These are phyloP conservation scores for Diplodia mutila DNA, from an alignment of 2,329 filamentous ascomycete genomes.

Conservation along the genomic window DNA sequence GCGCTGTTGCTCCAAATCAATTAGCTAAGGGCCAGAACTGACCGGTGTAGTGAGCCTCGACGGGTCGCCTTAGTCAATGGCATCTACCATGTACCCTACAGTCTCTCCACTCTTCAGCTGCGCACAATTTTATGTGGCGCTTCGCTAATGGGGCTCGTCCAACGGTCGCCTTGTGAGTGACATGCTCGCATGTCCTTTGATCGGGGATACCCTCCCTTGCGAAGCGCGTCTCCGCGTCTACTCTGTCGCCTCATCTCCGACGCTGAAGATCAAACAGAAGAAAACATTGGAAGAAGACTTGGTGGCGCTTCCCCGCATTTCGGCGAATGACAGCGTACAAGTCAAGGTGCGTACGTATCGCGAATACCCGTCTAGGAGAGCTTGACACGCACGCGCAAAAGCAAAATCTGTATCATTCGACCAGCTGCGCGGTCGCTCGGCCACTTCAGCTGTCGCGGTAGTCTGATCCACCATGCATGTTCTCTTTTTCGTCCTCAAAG, in stretches of 20 bases:
- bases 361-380: background rate
- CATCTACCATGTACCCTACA: background rate
- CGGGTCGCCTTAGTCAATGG: background rate
- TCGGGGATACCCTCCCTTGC: background rate
- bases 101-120: background rate
- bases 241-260: background rate
- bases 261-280: background rate
- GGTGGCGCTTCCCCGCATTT: background rate
- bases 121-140: background rate
- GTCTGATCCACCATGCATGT: background rate
- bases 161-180: background rate
- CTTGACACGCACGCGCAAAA: conserved; percentile 6
- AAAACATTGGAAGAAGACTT: background rate
- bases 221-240: background rate
- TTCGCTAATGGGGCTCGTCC: background rate
- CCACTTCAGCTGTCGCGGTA: background rate
- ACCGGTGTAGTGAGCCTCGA: background rate
- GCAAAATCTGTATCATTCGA: background rate
- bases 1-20: too few relatives aligned
- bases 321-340: background rate
- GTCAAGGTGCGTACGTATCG: background rate
- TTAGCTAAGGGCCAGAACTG: background rate
- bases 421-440: background rate
- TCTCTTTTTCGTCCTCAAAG: background rate
- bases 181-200: background rate